Evolutionary conservation across 2,329 filamentous ascomycete species (phyloP), one percentile per base, ranked within the genome.

Genomic region (Botrytis hyacinthi): DNA sequence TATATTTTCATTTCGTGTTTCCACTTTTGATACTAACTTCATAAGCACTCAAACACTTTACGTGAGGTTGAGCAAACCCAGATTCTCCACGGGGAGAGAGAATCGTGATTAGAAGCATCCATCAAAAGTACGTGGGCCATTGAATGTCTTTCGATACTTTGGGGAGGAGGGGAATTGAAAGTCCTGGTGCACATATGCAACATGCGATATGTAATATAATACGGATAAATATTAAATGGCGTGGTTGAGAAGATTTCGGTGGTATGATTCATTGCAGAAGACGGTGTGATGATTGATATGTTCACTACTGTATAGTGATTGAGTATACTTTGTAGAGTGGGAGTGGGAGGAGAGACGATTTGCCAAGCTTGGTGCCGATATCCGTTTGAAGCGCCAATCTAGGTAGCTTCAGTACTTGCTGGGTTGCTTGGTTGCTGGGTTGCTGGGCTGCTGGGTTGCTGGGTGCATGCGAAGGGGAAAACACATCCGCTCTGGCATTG

Each of bases 1-100:
- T 51, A 12, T 26, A 18, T 61, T 26, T n/a, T 4, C 29, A 26
- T 35, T 26, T 26, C 14, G n/a, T 54, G 26, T n/a, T 48, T 48
- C 63, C 44, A 66, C 63, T 66, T 51, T 66, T 66, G 63, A 66
- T 66, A 66, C 61, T n/a, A 32, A 44, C 61, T 63, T 44, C 7
- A 29, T 29, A 7, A 32, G 40, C 44, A 20, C 22, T 32, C 16
- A 7, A 46, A 20, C 26, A 3, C 46, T 51, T 54, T 29, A 67
- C 8, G 7, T 51, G 46, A 67, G 37, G 32, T 22, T 54, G 26
- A 54, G n/a, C 48, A 14, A 7, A 32, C 7, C 51, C 22, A 12
- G 3, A 37, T n/a, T 51, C 44, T 37, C 63, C 32, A 67, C 44
- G 48, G 12, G 20, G 22, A 22, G 22, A 66, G 14, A 51, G 14